These are phyloP conservation scores for Syncephalastrum contaminatum DNA, from an alignment of 371 early-diverging fungal species.

Conservation along the genomic window DNA sequence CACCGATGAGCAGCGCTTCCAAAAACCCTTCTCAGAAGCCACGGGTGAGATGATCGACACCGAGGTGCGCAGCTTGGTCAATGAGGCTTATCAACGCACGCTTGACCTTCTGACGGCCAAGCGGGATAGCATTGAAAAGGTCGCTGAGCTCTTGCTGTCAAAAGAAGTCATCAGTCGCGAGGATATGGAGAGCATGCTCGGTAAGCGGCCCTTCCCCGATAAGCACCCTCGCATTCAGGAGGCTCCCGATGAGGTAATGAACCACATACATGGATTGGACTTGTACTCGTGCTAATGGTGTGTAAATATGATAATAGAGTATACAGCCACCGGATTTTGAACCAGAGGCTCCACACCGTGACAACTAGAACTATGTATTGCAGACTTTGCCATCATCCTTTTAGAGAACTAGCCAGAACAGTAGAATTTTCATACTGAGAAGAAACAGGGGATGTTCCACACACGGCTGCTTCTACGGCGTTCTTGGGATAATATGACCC, in stretches of 20 bases:
- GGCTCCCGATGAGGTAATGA: slow-evolving; percentile 16
- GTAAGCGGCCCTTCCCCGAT: slow-evolving; percentile 74
- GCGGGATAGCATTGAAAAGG: slow-evolving; percentile 83
- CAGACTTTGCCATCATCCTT: too few species aligned
- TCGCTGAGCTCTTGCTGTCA: slow-evolving; percentile 85
- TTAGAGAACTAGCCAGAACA: too few species aligned
- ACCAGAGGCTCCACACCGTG: too few species aligned
- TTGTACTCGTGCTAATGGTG: too few species aligned
- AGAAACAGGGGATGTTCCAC: too few species aligned
- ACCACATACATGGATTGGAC: too few species aligned
- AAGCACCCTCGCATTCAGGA: background rate
- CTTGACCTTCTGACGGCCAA: slow-evolving; percentile 73
- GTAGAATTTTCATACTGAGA: too few species aligned
- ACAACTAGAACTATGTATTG: too few species aligned
- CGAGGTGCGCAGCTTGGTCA: slow-evolving; percentile 83
- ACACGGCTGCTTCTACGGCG: too few species aligned
- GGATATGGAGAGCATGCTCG: slow-evolving; percentile 89
- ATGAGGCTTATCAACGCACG: slow-evolving; percentile 79
- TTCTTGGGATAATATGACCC: too few species aligned
- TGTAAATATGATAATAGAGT: too few species aligned
- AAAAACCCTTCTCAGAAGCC: slow-evolving; percentile 94
- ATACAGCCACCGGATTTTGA: too few species aligned
- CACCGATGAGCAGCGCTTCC: slow-evolving; percentile 70
- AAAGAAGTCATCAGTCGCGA: slow-evolving; percentile 96
- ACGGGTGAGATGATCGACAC: slow-evolving; percentile 92